phyloP scores from a whole-genome alignment of 306 rosid species.

The Prunus persica region DNA sequence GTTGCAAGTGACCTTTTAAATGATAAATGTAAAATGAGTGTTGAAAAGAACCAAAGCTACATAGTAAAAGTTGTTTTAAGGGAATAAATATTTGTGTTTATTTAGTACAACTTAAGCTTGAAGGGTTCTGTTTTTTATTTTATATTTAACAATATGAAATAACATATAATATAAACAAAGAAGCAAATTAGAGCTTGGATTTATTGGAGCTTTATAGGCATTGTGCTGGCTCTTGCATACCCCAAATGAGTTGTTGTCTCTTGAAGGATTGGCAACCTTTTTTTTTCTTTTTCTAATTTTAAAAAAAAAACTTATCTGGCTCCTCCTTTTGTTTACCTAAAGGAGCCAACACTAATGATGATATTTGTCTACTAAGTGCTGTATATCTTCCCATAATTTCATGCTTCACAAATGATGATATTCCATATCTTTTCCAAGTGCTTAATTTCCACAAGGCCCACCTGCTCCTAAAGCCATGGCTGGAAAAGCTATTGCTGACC shows the following conservation, averaged over 20 bases:
- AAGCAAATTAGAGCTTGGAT: neutral
- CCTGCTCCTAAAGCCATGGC: slow-evolving; percentile 12
- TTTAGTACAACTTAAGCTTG: neutral
- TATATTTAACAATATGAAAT: neutral
- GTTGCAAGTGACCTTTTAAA: neutral
- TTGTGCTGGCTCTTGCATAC: neutral
- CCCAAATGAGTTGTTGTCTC: slow-evolving; percentile 28
- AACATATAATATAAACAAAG: neutral
- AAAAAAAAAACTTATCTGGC: slow-evolving; percentile 18
- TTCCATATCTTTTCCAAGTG: slow-evolving; percentile 27
- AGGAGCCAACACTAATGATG: slow-evolving; percentile 37
- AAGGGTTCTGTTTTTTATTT: neutral
- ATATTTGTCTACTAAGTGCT: slow-evolving; percentile 30
- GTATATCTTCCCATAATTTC: slow-evolving; percentile 31
- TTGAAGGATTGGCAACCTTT: slow-evolving; percentile 25
- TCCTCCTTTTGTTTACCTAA: slow-evolving; percentile 14
- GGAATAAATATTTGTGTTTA: neutral
- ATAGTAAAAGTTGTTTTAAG: slow-evolving; percentile 1
- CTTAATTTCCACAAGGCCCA: slow-evolving; percentile 38
- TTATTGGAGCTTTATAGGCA: slow-evolving; percentile 9
- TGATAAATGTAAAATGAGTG: neutral
- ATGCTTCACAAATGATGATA: slow-evolving; percentile 38
- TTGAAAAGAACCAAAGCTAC: neutral
- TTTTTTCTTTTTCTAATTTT: neutral
- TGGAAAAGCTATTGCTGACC: neutral